Base-by-base conservation (phyloP, 1,284 basidiomycete species). In the Xerocomus nothofagi region DNA sequence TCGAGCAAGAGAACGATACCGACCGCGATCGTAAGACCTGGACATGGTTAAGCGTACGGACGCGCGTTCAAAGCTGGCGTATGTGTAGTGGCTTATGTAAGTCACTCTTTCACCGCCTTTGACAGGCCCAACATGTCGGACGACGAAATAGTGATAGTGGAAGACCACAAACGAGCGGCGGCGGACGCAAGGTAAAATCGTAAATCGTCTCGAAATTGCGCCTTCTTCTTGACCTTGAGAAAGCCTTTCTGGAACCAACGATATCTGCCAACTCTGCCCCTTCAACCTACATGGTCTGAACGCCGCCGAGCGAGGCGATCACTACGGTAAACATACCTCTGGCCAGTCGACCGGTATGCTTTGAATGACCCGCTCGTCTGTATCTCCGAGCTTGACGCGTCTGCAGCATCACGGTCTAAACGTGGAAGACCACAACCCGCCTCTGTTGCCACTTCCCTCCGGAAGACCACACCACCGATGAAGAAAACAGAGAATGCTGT, bases 21-120 rank as follows among this genome's bases (percentile, higher is more conserved):
- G 14, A 70, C 65, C 69, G 68, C 69, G 67, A 70, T 71, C 57
- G 48, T 67, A 61, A 24, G 65, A 67, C 62, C 65, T 71, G 17
- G 69, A 67, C 65, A 67, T 71, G 43, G 33, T 50, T 54, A 17
- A 41, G 40, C 34, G 32, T 47, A 33, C 50, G 48, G 21, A 83
- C 82, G 78, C 82, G 82, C 81, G 82, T 81, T 74, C 70, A 65
- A 61, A 59, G 66, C 51, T 59, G 58, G 57, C 54, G 53, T 58
- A 60, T 49, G 12, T 14, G 27, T 1, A 17, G 10, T 50, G 27
- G 58, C 51, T 67, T 68, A 71, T 60, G 60, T 75, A 70, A 71
- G 14, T 0, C 17, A 12, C 14, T 23, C 20, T 50, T 50, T 1
- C n/a, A 9, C 26, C 6, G 8, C 26, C 3, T 9, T n/a, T 11